Evolutionary conservation across 257 asterid species (phyloP).

Genomic region (Jacaranda mimosifolia): DNA sequence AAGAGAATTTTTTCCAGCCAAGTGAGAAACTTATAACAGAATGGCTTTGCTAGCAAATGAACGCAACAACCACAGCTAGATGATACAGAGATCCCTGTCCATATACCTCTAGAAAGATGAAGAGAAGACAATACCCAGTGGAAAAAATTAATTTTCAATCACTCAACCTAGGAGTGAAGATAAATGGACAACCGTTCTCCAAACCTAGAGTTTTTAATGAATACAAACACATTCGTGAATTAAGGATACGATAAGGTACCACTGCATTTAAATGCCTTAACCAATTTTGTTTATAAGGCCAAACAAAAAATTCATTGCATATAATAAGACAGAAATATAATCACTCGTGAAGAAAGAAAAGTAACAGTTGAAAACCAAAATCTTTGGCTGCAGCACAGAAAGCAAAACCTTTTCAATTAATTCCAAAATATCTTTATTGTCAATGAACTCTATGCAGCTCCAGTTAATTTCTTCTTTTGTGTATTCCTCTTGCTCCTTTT

Average conservation of each 20-base stretch:
- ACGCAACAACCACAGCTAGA: not conserved
- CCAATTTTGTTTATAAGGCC: not conserved
- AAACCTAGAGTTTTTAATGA: no score
- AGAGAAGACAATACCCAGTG: no score
- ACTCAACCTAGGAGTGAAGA: no score
- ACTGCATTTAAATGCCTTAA: not conserved
- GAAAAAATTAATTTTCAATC: no score
- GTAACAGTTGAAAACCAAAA: conserved; percentile 12
- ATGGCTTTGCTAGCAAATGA: not conserved
- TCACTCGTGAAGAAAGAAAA: conserved; percentile 5
- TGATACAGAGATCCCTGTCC: not conserved
- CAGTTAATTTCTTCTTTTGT: conserved; percentile 97
- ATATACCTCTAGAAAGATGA: no score
- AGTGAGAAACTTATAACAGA: not conserved
- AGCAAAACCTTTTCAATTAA: conserved; percentile 85
- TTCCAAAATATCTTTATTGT: conserved; percentile 92
- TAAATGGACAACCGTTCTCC: no score
- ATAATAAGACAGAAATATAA: not conserved
- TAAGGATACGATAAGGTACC: not conserved
- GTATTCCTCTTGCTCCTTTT: conserved; percentile 99
- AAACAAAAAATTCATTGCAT: not conserved
- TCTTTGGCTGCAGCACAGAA: conserved; percentile 27
- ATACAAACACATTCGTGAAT: no score
- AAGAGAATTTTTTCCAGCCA: not conserved
- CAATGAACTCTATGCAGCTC: conserved; percentile 99